These are phyloP conservation scores for Penicillium sp. DNA, from an alignment of 2,329 filamentous ascomycete genomes.

Conservation along the genomic window DNA sequence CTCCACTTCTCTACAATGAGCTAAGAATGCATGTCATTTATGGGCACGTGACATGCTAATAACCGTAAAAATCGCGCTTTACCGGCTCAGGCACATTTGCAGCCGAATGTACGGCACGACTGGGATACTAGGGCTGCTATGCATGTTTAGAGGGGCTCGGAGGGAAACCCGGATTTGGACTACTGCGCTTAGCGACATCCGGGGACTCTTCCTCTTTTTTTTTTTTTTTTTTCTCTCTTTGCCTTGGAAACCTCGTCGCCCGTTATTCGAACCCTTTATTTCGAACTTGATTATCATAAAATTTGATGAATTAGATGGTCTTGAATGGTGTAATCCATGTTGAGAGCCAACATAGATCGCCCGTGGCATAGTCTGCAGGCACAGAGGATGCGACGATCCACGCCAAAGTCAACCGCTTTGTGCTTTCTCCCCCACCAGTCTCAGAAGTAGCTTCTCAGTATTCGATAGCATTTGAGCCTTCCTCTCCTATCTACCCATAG, in stretches of 20 bases:
- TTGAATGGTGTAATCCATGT: background rate
- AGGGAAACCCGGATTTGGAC: slow-evolving; percentile 1
- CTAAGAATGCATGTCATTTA: background rate
- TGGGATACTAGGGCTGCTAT: background rate
- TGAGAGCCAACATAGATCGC: background rate
- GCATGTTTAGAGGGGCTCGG: background rate
- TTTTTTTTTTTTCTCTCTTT: no score
- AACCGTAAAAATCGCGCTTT: background rate
- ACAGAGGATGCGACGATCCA: slow-evolving; percentile 12
- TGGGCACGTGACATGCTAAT: background rate
- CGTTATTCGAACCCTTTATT: background rate
- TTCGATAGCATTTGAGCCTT: background rate
- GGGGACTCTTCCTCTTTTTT: background rate
- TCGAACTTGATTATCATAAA: background rate
- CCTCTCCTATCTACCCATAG: background rate
- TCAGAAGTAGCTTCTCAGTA: background rate
- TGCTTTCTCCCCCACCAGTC: background rate
- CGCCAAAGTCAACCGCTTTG: slow-evolving; percentile 10
- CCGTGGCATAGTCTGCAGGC: slow-evolving; percentile 6
- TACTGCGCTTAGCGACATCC: background rate
- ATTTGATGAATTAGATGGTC: background rate
- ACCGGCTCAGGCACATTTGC: background rate
- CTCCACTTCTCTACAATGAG: background rate
- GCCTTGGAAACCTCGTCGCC: background rate
- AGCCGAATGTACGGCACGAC: background rate